Evolutionary conservation across 768 basidiomycete genomes (phyloP), one percentile per base, ranked within the genome.

Genomic region (Coprinopsis cinerea): DNA sequence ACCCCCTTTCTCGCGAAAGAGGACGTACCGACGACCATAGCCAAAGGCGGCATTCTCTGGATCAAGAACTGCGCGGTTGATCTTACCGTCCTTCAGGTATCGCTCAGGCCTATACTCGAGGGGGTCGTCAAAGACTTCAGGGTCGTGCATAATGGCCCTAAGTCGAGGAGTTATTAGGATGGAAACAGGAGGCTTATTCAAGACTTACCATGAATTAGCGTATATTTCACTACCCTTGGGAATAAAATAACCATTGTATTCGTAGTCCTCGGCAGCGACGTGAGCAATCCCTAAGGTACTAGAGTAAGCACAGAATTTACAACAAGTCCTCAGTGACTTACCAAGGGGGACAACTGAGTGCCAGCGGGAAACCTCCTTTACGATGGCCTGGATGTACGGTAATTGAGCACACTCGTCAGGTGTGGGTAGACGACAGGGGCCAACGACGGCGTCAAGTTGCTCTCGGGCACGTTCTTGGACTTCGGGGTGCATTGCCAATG

Each of bases 161-260:
- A 39, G 9, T 39, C 6, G 6, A 18, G 9, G n/a, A n/a, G n/a
- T n/a, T n/a, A n/a, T n/a, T 6, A 39, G 11, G 36, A 39, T 39
- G 30, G 7, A 32, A 9, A 9, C 17, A 9, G 6, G 18, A 6
- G 17, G 6, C 11, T 9, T 9, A 18, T 10, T 6, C 18, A 9
- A 39, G 11, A 18, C 44, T 4, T 27, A 62, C 61, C 61, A 64
- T 18, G 42, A 51, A 41, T 61, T 64, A 15, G 58, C 46, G 15
- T 59, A 45, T 0, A 64, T 39, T 13, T 57, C 39, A 18, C 61
- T 55, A 2, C 70, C 71, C 51, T 64, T 63, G 14, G 71, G 70
- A 32, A 71, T 66, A 37, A 59, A 60, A 51, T 68, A 69, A 3
- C 68, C 68, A 35, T 64, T 60, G 44, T 65, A 70, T 14, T 65